phyloP scores from a whole-genome alignment of 2,329 filamentous ascomycete genomes.

The Ophiosphaerella korrae region DNA sequence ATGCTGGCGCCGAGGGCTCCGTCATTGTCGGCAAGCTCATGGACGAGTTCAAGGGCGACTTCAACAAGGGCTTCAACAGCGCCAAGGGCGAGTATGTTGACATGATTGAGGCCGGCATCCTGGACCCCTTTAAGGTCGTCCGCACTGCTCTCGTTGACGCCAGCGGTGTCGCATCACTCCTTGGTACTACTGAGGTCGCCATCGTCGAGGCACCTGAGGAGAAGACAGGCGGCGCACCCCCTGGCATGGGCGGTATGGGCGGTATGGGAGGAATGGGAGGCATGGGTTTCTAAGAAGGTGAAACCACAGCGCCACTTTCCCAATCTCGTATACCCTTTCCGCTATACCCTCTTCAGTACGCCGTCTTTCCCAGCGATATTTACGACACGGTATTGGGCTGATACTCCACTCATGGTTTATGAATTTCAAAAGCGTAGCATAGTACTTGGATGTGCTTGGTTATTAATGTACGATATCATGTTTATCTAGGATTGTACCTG shows the following conservation, averaged over 20 bases:
- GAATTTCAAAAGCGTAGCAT: slow-evolving; percentile 42
- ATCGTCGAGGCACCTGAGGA: slow-evolving; percentile 96
- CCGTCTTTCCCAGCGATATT: slow-evolving; percentile 37
- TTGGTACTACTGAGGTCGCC: slow-evolving; percentile 97
- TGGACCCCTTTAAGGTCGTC: slow-evolving; percentile 99
- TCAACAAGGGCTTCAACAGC: slow-evolving; percentile 98
- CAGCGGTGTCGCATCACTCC: slow-evolving; percentile 92
- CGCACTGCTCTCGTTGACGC: slow-evolving; percentile 94
- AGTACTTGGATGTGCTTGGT: slow-evolving; percentile 32
- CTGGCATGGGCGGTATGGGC: slow-evolving; percentile 63
- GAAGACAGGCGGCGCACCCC: slow-evolving; percentile 63
- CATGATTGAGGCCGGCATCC: slow-evolving; percentile 96
- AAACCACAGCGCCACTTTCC: slow-evolving; percentile 26
- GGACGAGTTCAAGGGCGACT: slow-evolving; percentile 87
- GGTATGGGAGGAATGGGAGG: slow-evolving; percentile 57
- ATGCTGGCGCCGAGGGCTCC: slow-evolving; percentile 92
- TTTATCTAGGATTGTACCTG: slow-evolving; percentile 37
- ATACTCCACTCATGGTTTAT: slow-evolving; percentile 46
- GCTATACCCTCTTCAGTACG: slow-evolving; percentile 42
- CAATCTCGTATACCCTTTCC: slow-evolving; percentile 37
- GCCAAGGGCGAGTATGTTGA: slow-evolving; percentile 97
- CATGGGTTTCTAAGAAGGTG: slow-evolving; percentile 60
- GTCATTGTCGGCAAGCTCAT: slow-evolving; percentile 98
- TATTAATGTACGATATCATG: slow-evolving; percentile 44
- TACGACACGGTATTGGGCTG: slow-evolving; percentile 42